Evolutionary conservation across 2,329 filamentous ascomycete genomes (phyloP), one percentile per base, ranked within the genome.

Genomic region (Botrytis porri): DNA sequence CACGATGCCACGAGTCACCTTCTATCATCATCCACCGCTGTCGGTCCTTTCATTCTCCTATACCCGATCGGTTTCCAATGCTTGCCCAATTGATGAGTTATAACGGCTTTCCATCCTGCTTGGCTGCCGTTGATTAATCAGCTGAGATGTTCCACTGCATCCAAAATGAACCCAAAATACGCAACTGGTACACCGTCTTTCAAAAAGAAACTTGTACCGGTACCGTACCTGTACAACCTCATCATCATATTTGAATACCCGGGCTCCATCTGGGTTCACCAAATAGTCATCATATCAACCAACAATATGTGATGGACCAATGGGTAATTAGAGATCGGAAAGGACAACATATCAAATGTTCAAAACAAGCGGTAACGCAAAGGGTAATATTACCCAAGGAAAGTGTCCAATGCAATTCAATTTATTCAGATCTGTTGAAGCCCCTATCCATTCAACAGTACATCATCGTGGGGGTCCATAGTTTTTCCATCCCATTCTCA

Each of bases 71-170:
- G 69, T 39, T 41, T 62, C 7, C 57, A 20, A 45, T 22, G 39
- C 57, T 54, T 64, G 41, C 35, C 37, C 8, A 20, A 51, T n/a
- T 63, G 59, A 25, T 71, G 69, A 70, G 25, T 39, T 54, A 39
- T 43, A 71, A 71, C 60, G 69, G 69, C 60, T 71, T 64, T 71
- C 54, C 32, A 60, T 60, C 66, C 51, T 71, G 59, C 69, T 71
- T 71, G 43, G 59, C 43, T 71, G 32, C 69, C 43, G 60, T 71
- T 71, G 69, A 65, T 71, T 64, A 64, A 57, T 71, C 69, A 71
- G 59, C 69, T 35, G 69, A 35, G 60, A 25, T 63, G 69, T 70
- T 70, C 69, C 69, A 70, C 69, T 14, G 32, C 66, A 20, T 57
- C 51, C n/a, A 29, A 57, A 57, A 57, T 29, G n/a, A 57, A 59